Evolutionary conservation across 768 basidiomycete species (phyloP), one percentile per base, ranked within the genome.

Genomic region (Lactarius sanguifluus): DNA sequence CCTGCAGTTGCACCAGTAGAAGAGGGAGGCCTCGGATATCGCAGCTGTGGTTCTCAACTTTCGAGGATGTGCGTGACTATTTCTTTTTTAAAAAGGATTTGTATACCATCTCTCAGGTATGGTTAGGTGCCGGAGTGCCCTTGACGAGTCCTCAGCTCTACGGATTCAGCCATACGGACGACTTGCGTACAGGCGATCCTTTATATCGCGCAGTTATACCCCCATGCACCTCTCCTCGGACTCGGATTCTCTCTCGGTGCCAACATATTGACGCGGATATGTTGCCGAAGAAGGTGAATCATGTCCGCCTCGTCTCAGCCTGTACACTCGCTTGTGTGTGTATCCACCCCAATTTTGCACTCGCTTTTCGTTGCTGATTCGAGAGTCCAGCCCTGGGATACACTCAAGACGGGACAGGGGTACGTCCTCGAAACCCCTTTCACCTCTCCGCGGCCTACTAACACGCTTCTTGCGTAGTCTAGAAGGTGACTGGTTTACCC

Each of bases 171-270:
- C 85, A 92, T 69, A 98, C 96, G 7, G 88, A 95, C 70, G 96
- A 99, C 78, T 81, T 95, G 41, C 87, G 94, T n/a, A 30, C 85
- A 86, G 66, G 90, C 92, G 1, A 75, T 97, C 55, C 81, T 89
- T 71, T 90, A 91, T 77, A 85, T 98, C 64, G 81, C 86, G 2
- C 76, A 84, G 45, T 74, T 76, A 66, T 96, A 88, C 71, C 96
- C 96, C 1, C 77, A 82, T 13, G 93, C 96, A 0, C 91, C 90
- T 10, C 79, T 98, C 43, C 77, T 96, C 20, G 96, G 92, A 15
- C 77, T 96, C 9, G 94, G 96, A 5, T 98, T 96, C 80, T 96
- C 94, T 5, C 85, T 98, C 43, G 96, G 96, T 50, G 91, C 95
- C 56, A 93, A 92, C 74, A 89, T 98, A 34, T 77, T 98, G 71